Conservation (phyloP, 495 filamentous ascomycete genomes). For the Penicillium dipodomyicola region DNA sequence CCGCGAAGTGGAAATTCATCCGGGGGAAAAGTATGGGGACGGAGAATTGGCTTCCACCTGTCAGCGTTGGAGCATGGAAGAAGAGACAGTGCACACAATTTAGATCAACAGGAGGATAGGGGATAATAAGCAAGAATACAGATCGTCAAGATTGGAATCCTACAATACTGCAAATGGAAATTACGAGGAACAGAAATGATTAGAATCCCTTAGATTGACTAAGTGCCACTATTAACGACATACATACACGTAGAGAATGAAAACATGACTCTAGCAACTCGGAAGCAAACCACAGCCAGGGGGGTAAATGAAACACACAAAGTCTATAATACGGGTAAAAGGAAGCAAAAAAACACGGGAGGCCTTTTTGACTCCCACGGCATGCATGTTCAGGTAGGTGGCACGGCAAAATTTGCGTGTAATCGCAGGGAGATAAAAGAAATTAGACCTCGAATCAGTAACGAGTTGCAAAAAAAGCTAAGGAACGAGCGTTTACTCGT, state of each 20-base stretch:
- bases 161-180: background rate
- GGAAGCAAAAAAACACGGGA: conserved; percentile 23
- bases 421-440: conserved; percentile 27
- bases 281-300: conserved; percentile 34
- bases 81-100: too few species aligned
- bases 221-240: conserved; percentile 51
- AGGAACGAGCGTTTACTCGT: conserved; percentile 51
- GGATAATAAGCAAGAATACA: background rate
- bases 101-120: background rate
- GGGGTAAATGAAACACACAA: conserved; percentile 37
- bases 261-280: conserved; percentile 43
- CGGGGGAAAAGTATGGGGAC: conserved; percentile 13
- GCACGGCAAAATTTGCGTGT: conserved; percentile 27
- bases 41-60: background rate
- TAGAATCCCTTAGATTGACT: conserved; percentile 43
- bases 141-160: background rate
- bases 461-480: conserved; percentile 28
- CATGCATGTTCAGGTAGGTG: conserved; percentile 34
- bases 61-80: background rate
- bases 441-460: conserved; percentile 35
- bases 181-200: conserved; percentile 17
- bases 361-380: conserved; percentile 27
- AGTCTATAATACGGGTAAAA: conserved; percentile 47
- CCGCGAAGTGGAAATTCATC: conserved; percentile 22
- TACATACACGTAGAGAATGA: conserved; percentile 49